Evolutionary conservation across 768 basidiomycete species (phyloP).

Genomic region (Rhodotorula paludigena): DNA sequence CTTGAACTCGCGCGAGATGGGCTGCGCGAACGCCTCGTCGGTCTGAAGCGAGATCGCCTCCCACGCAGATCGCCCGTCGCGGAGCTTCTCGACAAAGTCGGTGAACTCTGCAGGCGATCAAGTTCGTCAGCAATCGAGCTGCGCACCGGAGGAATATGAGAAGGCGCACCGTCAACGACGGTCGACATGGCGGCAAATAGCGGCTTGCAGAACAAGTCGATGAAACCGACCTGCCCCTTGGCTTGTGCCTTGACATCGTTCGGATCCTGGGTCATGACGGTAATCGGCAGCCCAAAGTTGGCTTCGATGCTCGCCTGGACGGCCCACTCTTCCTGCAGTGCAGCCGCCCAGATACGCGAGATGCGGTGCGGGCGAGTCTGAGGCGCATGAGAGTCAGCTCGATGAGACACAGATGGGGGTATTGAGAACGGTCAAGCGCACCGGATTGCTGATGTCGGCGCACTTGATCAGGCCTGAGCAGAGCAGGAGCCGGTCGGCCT

Average conservation of each 20-base stretch:
- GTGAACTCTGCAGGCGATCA: slow-evolving; percentile 56
- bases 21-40: slow-evolving; percentile 27
- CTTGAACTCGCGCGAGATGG: slow-evolving; percentile 7
- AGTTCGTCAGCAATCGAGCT: neutral
- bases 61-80: slow-evolving; percentile 68
- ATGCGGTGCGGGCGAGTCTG: slow-evolving; percentile 90
- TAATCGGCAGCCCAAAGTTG: slow-evolving; percentile 65
- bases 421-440: slow-evolving; percentile 51
- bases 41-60: slow-evolving; percentile 47
- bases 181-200: slow-evolving; percentile 68
- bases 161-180: slow-evolving; percentile 65
- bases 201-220: slow-evolving; percentile 72
- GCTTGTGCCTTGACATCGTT: slow-evolving; percentile 61
- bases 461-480: slow-evolving; percentile 94
- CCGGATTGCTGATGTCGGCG: slow-evolving; percentile 97
- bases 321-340: slow-evolving; percentile 83
- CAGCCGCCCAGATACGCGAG: slow-evolving; percentile 85
- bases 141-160: neutral
- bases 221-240: slow-evolving; percentile 82
- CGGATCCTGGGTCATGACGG: slow-evolving; percentile 48
- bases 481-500: slow-evolving; percentile 59
- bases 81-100: slow-evolving; percentile 63
- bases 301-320: slow-evolving; percentile 82
- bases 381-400: neutral
- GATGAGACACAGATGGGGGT: neutral